Evolutionary conservation across 2,329 filamentous ascomycete species (phyloP).

Genomic region (Diaporthe citrichinensis): DNA sequence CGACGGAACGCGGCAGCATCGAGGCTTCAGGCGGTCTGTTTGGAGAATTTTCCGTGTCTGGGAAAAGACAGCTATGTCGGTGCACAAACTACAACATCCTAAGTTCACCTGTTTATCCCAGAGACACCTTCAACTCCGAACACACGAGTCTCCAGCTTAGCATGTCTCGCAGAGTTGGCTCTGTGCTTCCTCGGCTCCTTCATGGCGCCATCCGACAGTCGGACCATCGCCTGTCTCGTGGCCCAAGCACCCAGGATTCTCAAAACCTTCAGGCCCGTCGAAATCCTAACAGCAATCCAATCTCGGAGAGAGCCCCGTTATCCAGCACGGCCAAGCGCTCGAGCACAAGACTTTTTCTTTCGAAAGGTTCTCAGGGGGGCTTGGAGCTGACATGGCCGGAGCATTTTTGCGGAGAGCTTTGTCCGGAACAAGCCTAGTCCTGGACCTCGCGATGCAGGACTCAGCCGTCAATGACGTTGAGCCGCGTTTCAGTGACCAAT

Average conservation of each 20-base stretch:
- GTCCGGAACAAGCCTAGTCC: slow-evolving; percentile 22
- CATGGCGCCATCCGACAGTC: background rate
- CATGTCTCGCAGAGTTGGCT: background rate
- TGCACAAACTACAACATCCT: background rate
- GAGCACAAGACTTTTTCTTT: background rate
- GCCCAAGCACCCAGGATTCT: background rate
- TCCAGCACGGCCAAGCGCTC: background rate
- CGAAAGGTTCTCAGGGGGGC: slow-evolving; percentile 3
- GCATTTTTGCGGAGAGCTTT: slow-evolving; percentile 25
- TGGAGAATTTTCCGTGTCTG: background rate
- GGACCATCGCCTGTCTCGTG: background rate
- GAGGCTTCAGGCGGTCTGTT: slow-evolving; percentile 19
- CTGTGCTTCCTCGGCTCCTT: background rate
- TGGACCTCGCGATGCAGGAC: background rate
- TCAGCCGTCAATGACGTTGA: slow-evolving; percentile 40
- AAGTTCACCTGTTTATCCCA: background rate
- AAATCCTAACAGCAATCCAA: background rate
- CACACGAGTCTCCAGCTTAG: background rate
- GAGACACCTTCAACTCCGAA: background rate
- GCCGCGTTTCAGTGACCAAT: slow-evolving; percentile 38
- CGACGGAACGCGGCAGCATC: slow-evolving; percentile 1
- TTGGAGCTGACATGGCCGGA: slow-evolving; percentile 30
- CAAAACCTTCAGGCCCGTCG: background rate
- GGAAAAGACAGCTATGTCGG: background rate
- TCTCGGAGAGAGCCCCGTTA: background rate